phyloP scores from a whole-genome alignment of 306 rosid species.

The Hippophae rhamnoides region DNA sequence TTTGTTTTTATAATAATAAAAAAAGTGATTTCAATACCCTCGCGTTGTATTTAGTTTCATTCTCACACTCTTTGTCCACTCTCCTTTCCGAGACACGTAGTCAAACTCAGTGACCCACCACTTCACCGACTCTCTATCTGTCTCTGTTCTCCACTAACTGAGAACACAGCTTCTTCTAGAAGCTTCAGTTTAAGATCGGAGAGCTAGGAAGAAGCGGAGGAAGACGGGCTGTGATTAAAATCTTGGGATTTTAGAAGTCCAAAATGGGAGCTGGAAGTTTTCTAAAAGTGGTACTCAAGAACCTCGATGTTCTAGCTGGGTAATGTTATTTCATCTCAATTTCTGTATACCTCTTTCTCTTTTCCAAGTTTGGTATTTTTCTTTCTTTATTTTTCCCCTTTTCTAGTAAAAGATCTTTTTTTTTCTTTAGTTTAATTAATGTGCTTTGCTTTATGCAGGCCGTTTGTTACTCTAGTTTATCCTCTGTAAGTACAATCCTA shows the following conservation, averaged over 20 bases:
- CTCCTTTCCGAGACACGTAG: too few relatives aligned
- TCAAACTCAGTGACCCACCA: too few relatives aligned
- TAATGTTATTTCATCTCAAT: slow-evolving; percentile 8
- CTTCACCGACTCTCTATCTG: too few relatives aligned
- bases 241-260: not conserved
- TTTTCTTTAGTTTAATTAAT: slow-evolving; percentile 13
- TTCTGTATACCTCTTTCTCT: not conserved
- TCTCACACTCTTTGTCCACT: too few relatives aligned
- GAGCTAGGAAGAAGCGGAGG: too few relatives aligned
- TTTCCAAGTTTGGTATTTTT: not conserved
- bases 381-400: not conserved
- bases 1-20: too few relatives aligned
- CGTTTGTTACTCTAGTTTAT: slow-evolving; percentile 84
- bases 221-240: too few relatives aligned
- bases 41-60: too few relatives aligned
- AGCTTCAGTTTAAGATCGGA: too few relatives aligned
- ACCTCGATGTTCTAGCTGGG: slow-evolving; percentile 96
- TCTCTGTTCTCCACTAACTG: too few relatives aligned
- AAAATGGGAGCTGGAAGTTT: slow-evolving; percentile 76
- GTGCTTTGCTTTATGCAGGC: slow-evolving; percentile 52
- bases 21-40: too few relatives aligned
- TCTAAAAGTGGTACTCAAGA: slow-evolving; percentile 59
- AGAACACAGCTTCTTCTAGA: too few relatives aligned
- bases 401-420: not conserved
- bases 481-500: slow-evolving; percentile 65